Percentiles rank a stretch among this genome's conserved stretches.
These are phyloP conservation scores for Russula griseocarnosa DNA, from an alignment of 768 basidiomycete genomes.

Conservation along the genomic window DNA sequence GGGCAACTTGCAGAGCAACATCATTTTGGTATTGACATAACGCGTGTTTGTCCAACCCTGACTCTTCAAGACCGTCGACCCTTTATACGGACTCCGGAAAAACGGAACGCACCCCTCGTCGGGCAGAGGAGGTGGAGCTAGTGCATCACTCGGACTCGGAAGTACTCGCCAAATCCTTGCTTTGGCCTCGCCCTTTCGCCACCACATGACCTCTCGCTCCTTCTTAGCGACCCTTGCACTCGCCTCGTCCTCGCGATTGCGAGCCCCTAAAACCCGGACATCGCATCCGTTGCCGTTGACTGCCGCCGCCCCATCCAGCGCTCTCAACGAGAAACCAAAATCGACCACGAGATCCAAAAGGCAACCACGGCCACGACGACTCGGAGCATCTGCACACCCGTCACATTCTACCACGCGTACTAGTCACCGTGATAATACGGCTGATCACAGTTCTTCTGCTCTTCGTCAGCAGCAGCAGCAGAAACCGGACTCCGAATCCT, in stretches of 20 bases:
- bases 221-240: background rate
- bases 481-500: too few relatives aligned
- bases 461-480: background rate
- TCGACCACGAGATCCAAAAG: background rate
- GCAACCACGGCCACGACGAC: background rate
- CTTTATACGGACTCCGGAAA: slow-evolving; percentile 4
- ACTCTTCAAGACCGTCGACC: background rate
- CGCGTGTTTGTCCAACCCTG: background rate
- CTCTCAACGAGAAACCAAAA: background rate
- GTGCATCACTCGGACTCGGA: too few relatives aligned
- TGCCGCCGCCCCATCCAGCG: background rate
- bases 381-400: background rate
- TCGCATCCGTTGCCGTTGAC: background rate
- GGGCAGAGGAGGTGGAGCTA: too few relatives aligned
- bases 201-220: background rate
- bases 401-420: background rate
- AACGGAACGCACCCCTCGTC: too few relatives aligned
- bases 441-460: background rate
- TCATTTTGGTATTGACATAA: background rate
- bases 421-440: background rate
- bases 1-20: background rate
- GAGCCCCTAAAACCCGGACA: background rate
- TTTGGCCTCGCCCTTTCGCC: background rate
- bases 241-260: slow-evolving; percentile 6
- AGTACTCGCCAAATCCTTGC: background rate